phyloP scores from a whole-genome alignment of 1,139 yeast species.

The Taphrina sp. region DNA sequence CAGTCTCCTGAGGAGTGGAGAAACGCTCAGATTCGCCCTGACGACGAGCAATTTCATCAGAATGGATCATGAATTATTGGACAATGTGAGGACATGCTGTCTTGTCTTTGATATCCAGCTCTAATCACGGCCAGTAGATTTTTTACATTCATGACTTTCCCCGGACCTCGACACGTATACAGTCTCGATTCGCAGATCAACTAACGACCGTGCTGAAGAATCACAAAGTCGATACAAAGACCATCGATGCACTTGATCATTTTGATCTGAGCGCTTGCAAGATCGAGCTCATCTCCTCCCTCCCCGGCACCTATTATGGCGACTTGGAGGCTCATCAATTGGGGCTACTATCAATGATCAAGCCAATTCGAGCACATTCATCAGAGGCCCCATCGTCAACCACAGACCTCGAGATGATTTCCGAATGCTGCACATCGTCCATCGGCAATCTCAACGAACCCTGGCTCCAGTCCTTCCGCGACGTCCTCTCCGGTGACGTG shows the following conservation, averaged over 20 bases:
- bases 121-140: background rate
- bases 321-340: background rate
- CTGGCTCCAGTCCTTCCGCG: conserved; percentile 4
- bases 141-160: conserved; percentile 13
- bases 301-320: conserved; percentile 8
- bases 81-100: conserved; percentile 10
- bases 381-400: background rate
- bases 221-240: conserved; percentile 2
- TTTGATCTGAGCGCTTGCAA: background rate
- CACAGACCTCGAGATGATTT: background rate
- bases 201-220: background rate
- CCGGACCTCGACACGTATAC: background rate
- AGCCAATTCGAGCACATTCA: background rate
- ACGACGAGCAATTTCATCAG: conserved; percentile 1
- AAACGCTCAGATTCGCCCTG: background rate
- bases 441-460: conserved; percentile 2
- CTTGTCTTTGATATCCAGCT: background rate
- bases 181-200: background rate
- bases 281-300: background rate
- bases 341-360: conserved; percentile 1
- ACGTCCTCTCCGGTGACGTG: background rate
- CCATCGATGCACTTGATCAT: background rate
- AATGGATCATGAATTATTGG: conserved; percentile 3
- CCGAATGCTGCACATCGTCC: conserved; percentile 4
- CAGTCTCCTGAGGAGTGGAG: background rate